These are phyloP conservation scores for Stagonosporopsis vannaccii DNA, from an alignment of 2,329 filamentous ascomycete genomes.

Conservation along the genomic window DNA sequence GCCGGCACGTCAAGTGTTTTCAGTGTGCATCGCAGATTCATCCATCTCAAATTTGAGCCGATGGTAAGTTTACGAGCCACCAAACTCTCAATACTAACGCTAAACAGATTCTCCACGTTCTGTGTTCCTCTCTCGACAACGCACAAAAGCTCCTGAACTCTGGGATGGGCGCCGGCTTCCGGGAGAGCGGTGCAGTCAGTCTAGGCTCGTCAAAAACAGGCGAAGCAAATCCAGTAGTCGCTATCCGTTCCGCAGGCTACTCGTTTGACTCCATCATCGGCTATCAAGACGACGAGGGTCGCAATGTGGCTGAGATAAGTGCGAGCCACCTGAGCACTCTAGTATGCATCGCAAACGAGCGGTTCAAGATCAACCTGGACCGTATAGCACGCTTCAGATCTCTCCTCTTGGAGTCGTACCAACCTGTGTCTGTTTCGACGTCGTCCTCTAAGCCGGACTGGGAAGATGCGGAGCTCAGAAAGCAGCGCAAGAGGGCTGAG, in stretches of 20 bases:
- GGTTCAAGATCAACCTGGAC: conserved; percentile 73
- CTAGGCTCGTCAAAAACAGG: conserved; percentile 53
- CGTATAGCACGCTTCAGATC: conserved; percentile 70
- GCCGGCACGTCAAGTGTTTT: conserved; percentile 7
- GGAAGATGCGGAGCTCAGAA: conserved; percentile 51
- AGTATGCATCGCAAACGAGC: conserved; percentile 74
- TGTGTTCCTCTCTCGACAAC: conserved; percentile 76
- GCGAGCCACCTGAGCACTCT: conserved; percentile 72
- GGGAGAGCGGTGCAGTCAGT: conserved; percentile 86
- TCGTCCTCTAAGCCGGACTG: conserved; percentile 40
- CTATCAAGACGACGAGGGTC: conserved; percentile 50
- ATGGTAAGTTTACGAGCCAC: conserved; percentile 69
- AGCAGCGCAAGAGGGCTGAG: conserved; percentile 51
- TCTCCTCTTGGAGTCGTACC: conserved; percentile 53
- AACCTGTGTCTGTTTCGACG: not conserved
- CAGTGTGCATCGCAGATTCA: conserved; percentile 51
- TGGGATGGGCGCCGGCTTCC: conserved; percentile 82
- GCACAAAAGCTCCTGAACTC: conserved; percentile 79
- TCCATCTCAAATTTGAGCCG: conserved; percentile 93
- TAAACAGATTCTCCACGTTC: conserved; percentile 82
- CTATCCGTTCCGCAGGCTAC: conserved; percentile 82
- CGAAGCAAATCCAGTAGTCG: conserved; percentile 74
- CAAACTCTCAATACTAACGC: conserved; percentile 28
- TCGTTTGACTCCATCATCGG: conserved; percentile 84
- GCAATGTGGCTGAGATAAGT: conserved; percentile 61